Evolutionary conservation across 2,329 filamentous ascomycete species (phyloP).

Genomic region (Epichloe aotearoae): DNA sequence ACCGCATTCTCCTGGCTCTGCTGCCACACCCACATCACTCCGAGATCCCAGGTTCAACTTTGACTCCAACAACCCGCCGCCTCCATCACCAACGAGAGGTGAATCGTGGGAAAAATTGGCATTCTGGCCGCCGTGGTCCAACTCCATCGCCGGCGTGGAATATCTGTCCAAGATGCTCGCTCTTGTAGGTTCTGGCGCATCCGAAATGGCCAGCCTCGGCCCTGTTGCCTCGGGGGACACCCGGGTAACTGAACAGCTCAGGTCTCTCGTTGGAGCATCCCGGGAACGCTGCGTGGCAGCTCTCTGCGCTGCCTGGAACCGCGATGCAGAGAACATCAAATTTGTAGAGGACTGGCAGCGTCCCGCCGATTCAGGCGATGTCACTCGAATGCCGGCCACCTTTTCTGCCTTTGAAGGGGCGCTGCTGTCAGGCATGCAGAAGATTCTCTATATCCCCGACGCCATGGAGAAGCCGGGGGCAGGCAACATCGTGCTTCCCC

Average conservation of each 20-base stretch:
- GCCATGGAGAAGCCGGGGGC: conserved; percentile 60
- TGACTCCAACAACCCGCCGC: conserved; percentile 63
- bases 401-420: conserved; percentile 79
- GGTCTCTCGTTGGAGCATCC: conserved; percentile 59
- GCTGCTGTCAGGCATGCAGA: conserved; percentile 77
- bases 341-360: conserved; percentile 89
- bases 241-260: conserved; percentile 58
- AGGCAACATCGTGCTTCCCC: conserved; percentile 74
- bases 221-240: conserved; percentile 44
- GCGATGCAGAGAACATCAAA: conserved; percentile 85
- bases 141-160: conserved; percentile 81
- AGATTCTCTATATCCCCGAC: conserved; percentile 86
- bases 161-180: conserved; percentile 74
- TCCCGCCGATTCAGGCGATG: conserved; percentile 65
- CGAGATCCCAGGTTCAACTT: conserved; percentile 68
- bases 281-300: conserved; percentile 78
- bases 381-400: conserved; percentile 80
- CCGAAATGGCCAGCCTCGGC: conserved; percentile 66
- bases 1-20: conserved; percentile 38
- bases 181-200: conserved; percentile 73
- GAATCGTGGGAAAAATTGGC: conserved; percentile 89
- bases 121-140: conserved; percentile 91
- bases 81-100: conserved; percentile 62
- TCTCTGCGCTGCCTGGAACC: conserved; percentile 82
- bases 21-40: conserved; percentile 41